Percentiles rank a stretch among this genome's conserved stretches.
Evolutionary conservation across 108 stramenopile species (phyloP).

Genomic region (Bacterosira constricta): DNA sequence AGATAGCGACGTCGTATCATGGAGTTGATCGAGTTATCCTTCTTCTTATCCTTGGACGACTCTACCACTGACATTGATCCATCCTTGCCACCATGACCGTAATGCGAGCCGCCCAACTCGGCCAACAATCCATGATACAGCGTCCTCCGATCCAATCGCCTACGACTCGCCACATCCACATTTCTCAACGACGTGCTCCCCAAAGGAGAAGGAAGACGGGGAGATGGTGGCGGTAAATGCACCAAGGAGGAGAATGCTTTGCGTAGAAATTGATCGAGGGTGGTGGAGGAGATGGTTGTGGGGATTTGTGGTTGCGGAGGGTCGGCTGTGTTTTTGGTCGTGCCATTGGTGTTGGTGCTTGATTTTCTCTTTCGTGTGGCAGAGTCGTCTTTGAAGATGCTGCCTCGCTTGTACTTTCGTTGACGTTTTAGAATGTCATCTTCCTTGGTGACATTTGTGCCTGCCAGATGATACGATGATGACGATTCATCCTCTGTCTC

Average conservation of each 20-base stretch:
- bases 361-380: not conserved
- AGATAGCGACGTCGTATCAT: slow-evolving; percentile 63
- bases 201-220: slow-evolving; percentile 24
- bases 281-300: slow-evolving; percentile 31
- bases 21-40: slow-evolving; percentile 34
- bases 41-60: not conserved
- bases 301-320: not conserved
- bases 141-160: slow-evolving; percentile 77
- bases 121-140: slow-evolving; percentile 73
- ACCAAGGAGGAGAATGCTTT: slow-evolving; percentile 69
- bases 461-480: slow-evolving; percentile 36
- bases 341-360: not conserved
- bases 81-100: not conserved
- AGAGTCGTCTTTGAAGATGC: not conserved
- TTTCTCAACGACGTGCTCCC: slow-evolving; percentile 33
- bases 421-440: slow-evolving; percentile 43
- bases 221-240: slow-evolving; percentile 64
- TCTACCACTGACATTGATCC: not conserved
- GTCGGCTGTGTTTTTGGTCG: not conserved
- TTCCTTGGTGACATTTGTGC: slow-evolving; percentile 22
- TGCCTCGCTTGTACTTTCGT: slow-evolving; percentile 31
- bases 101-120: slow-evolving; percentile 56
- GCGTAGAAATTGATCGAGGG: slow-evolving; percentile 45
- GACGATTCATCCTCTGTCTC: not conserved
- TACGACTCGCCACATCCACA: slow-evolving; percentile 63